Percentiles rank a stretch among this genome's conserved stretches.
These are phyloP conservation scores for Saccharomyces pastorianus DNA, from an alignment of 1,139 yeast species.

Conservation along the genomic window DNA sequence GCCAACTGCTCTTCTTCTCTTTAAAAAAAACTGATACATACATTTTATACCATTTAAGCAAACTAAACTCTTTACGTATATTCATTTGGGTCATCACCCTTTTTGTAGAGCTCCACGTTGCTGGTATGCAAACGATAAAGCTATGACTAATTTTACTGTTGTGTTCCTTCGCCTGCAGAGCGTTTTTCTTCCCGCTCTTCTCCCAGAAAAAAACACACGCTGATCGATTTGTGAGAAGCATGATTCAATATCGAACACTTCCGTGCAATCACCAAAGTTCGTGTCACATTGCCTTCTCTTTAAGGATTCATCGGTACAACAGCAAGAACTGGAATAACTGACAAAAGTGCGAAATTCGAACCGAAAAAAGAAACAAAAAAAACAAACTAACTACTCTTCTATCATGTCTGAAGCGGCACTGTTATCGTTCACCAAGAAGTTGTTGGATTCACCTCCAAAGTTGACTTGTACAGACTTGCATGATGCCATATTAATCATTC, in stretches of 20 bases:
- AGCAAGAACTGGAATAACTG: background rate
- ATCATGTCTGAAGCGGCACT: conserved; percentile 6
- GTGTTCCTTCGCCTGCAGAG: background rate
- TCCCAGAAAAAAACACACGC: background rate
- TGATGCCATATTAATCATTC: conserved; percentile 18
- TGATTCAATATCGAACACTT: background rate
- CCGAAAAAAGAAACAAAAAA: too few species aligned
- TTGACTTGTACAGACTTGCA: conserved; percentile 25
- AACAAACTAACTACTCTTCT: background rate
- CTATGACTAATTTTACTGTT: background rate
- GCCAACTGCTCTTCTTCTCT: too few species aligned
- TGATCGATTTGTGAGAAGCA: background rate
- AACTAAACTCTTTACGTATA: background rate
- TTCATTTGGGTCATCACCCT: background rate
- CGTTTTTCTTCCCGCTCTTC: background rate
- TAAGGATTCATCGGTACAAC: too few species aligned
- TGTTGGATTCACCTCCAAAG: conserved; percentile 19
- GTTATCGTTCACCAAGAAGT: conserved; percentile 21
- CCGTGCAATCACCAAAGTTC: background rate
- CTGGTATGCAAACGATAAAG: background rate
- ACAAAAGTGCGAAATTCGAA: background rate
- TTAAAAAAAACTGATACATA: too few species aligned
- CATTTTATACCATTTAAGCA: background rate
- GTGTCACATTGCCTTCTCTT: background rate
- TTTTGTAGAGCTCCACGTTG: background rate